A percentile compares a stretch with the other conserved stretches of the same genome.
Conservation (phyloP, 768 basidiomycete genomes). For the Russula sp. region DNA sequence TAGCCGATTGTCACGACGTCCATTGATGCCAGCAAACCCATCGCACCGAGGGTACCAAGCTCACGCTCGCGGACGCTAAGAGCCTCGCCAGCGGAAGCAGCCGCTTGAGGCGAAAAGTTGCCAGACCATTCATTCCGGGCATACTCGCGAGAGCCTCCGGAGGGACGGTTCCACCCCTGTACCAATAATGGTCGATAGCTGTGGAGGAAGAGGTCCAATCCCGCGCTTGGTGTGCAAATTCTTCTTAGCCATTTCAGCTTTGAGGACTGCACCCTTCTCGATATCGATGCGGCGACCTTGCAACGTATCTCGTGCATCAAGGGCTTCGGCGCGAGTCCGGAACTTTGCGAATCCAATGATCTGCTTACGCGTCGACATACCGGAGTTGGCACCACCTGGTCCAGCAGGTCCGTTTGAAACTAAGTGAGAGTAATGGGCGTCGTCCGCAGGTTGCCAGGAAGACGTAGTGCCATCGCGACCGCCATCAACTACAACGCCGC, state of each 20-base stretch:
- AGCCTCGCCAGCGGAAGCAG: constrained; percentile 32
- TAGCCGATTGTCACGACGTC: constrained; percentile 33
- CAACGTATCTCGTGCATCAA: constrained; percentile 81
- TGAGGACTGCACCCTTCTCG: constrained; percentile 88
- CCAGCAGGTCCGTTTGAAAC: constrained; percentile 26
- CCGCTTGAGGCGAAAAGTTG: constrained; percentile 21
- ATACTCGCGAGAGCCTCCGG: constrained; percentile 32
- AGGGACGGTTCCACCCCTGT: constrained; percentile 28
- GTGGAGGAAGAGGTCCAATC: constrained; percentile 48
- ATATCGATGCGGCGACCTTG: constrained; percentile 90
- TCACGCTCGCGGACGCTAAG: constrained; percentile 49
- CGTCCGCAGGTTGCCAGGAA: constrained; percentile 52
- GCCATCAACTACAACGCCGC: constrained; percentile 76
- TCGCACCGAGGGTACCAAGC: constrained; percentile 45
- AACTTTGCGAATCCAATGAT: constrained; percentile 99
- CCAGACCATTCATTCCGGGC: constrained; percentile 33
- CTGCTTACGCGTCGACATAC: constrained; percentile 75
- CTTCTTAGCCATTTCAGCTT: constrained; percentile 99
- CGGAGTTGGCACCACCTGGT: constrained; percentile 24
- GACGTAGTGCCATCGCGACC: constrained; percentile 69
- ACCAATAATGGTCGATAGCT: constrained; percentile 29
- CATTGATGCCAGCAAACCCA: constrained; percentile 41
- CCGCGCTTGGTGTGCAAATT: constrained; percentile 95
- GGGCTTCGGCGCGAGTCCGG: constrained; percentile 78
- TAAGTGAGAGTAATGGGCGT: constrained; percentile 38